Conservation (phyloP, 179 eudicot species). For the Spergularia azorica region DNA sequence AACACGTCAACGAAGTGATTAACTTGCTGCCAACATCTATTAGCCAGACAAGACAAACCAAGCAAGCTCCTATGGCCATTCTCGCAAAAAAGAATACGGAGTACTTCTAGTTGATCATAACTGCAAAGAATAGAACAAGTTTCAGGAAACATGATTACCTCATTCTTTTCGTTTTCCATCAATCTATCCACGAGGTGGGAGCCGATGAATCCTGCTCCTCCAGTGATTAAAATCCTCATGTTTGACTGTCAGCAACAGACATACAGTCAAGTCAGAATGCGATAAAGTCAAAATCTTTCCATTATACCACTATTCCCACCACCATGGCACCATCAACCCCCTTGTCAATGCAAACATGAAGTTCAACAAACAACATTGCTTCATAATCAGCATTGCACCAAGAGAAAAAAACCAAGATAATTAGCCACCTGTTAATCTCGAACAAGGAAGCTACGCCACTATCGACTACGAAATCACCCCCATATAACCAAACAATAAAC, state of each 20-base stretch:
- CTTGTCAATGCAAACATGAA: conserved; percentile 9
- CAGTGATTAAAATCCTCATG: conserved; percentile 92
- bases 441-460: not conserved
- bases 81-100: not conserved
- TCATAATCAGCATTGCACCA: conserved; percentile 32
- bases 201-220: conserved; percentile 99
- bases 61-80: not conserved
- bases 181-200: conserved; percentile 88
- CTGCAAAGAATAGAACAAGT: not conserved
- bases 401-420: not conserved
- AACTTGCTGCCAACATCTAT: not conserved
- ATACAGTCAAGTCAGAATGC: conserved; percentile 19
- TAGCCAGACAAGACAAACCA: not conserved
- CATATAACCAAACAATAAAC: not conserved
- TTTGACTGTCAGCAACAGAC: conserved; percentile 59
- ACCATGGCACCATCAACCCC: conserved; percentile 17
- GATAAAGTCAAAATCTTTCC: not conserved
- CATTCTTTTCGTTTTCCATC: conserved; percentile 95
- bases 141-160: conserved; percentile 45
- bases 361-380: conserved; percentile 2
- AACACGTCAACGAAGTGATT: not conserved
- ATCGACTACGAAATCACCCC: not conserved
- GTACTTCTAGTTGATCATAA: not conserved
- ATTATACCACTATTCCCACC: conserved; percentile 8
- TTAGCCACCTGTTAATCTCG: not conserved